These are phyloP conservation scores for Diaporthe sp. DNA, from an alignment of 2,329 filamentous ascomycete species.

Conservation along the genomic window DNA sequence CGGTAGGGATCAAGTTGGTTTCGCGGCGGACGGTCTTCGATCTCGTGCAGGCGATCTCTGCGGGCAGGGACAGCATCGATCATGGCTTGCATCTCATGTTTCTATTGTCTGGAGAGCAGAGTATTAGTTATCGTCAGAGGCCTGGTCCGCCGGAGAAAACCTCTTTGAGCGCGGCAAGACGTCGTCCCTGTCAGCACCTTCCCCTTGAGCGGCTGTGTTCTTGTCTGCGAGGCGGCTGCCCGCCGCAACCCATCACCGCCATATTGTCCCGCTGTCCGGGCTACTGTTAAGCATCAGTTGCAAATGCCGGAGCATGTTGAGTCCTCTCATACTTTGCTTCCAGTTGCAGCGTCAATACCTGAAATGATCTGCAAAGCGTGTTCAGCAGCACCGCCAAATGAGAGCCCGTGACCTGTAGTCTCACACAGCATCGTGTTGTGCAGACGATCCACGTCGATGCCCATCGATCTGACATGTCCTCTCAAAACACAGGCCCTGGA, in stretches of 20 bases:
- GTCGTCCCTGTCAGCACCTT: neutral
- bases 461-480: neutral
- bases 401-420: neutral
- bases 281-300: neutral
- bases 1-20: neutral
- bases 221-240: neutral
- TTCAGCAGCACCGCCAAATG: neutral
- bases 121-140: neutral
- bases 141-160: neutral
- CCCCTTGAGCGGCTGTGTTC: neutral
- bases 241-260: neutral
- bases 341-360: neutral
- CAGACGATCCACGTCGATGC: neutral
- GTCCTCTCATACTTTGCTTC: neutral
- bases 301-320: neutral
- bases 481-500: neutral
- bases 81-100: neutral
- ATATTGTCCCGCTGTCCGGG: neutral
- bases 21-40: neutral
- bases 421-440: conserved; percentile 15
- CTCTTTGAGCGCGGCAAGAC: neutral
- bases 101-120: neutral
- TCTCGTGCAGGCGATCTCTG: conserved; percentile 5
- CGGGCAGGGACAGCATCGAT: neutral
- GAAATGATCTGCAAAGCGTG: neutral